Percentiles rank a stretch among this genome's conserved stretches.
These are phyloP conservation scores for Mucor velutinosus DNA, from an alignment of 371 early-diverging fungal genomes.

Conservation along the genomic window DNA sequence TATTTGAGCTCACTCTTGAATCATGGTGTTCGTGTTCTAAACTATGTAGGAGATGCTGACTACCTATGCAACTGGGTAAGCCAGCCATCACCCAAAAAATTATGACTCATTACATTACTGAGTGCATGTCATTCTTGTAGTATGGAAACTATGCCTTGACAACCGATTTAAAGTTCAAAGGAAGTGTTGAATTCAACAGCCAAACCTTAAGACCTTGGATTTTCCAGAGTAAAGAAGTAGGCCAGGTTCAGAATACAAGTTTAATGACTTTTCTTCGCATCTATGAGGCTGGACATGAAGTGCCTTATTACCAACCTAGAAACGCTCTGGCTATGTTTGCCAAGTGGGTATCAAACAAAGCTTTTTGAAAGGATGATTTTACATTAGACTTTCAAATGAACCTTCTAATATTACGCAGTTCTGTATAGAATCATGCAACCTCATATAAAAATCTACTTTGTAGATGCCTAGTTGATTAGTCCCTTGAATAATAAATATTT, in stretches of 20 bases:
- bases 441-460: too few species aligned
- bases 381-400: neutral
- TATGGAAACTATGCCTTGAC: slow-evolving; percentile 89
- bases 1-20: slow-evolving; percentile 58
- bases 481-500: too few species aligned
- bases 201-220: slow-evolving; percentile 38
- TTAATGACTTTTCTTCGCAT: slow-evolving; percentile 82
- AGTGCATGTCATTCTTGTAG: neutral
- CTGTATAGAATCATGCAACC: too few species aligned
- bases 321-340: slow-evolving; percentile 63
- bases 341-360: slow-evolving; percentile 44
- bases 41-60: slow-evolving; percentile 91
- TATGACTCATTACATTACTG: neutral
- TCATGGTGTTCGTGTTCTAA: slow-evolving; percentile 72
- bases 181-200: slow-evolving; percentile 61
- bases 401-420: neutral
- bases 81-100: neutral
- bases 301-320: slow-evolving; percentile 61
- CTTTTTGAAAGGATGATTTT: neutral
- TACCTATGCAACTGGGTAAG: slow-evolving; percentile 88
- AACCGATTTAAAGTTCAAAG: slow-evolving; percentile 78
- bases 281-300: slow-evolving; percentile 93
- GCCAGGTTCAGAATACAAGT: slow-evolving; percentile 53
- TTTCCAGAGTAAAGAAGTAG: slow-evolving; percentile 59
- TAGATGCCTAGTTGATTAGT: too few species aligned